phyloP scores from a whole-genome alignment of 495 filamentous ascomycete genomes.

The Trypethelium eluteriae region DNA sequence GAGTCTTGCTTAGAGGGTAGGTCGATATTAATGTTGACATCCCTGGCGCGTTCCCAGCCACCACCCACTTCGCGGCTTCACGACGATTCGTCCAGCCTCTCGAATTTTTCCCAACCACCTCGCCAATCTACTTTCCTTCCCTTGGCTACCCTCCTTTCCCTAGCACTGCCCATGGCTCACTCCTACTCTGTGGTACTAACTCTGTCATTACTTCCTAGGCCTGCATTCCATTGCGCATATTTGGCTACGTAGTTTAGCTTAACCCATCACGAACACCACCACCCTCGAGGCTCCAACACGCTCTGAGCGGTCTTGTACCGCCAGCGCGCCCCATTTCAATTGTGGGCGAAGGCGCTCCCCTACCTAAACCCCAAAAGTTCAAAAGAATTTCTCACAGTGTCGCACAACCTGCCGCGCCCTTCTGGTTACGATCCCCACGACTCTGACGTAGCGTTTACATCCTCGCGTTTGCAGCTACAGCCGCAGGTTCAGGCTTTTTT shows the following conservation, averaged over 20 bases:
- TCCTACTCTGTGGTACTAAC: constrained; percentile 1
- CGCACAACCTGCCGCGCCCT: neutral
- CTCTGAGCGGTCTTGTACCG: neutral
- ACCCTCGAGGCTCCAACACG: neutral
- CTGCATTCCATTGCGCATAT: neutral
- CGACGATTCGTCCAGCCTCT: constrained; percentile 8
- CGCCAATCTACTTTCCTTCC: constrained; percentile 2
- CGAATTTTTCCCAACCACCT: constrained; percentile 8
- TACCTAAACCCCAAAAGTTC: neutral
- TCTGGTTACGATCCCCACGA: constrained; percentile 12
- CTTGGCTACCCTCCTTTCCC: constrained; percentile 4
- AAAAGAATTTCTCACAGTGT: neutral
- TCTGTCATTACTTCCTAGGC: neutral
- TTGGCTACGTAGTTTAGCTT: neutral
- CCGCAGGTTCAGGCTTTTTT: constrained; percentile 12
- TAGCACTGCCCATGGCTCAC: constrained; percentile 6
- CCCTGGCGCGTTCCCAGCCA: neutral
- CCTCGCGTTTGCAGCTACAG: constrained; percentile 9
- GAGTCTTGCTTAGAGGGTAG: constrained; percentile 5
- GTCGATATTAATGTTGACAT: neutral
- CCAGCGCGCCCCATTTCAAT: neutral
- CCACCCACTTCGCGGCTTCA: neutral
- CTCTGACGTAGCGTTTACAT: constrained; percentile 10
- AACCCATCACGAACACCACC: neutral
- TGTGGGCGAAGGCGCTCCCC: neutral